phyloP scores from a whole-genome alignment of 805 yeast species.

The Candida pseudoglaebosa region DNA sequence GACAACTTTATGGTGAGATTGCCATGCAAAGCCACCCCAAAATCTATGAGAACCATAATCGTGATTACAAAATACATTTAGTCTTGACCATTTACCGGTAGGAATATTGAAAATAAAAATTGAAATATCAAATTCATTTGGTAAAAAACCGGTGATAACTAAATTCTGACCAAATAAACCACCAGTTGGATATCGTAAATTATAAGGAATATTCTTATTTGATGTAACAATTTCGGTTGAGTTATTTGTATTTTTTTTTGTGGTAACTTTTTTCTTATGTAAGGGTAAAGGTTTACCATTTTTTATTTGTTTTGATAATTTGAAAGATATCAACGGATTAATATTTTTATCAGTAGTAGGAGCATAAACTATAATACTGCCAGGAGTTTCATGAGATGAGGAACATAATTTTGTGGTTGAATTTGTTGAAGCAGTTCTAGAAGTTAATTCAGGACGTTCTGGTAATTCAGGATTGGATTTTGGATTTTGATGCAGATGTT shows the following conservation, averaged over 20 bases:
- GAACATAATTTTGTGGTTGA: not conserved
- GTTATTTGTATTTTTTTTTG: conserved; percentile 17
- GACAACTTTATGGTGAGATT: conserved; percentile 68
- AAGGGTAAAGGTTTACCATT: conserved; percentile 28
- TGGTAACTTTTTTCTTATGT: conserved; percentile 18
- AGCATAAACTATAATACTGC: conserved; percentile 27
- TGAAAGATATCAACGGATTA: conserved; percentile 35
- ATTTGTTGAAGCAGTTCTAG: not conserved
- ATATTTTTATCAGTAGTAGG: conserved; percentile 19
- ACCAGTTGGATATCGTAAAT: conserved; percentile 53
- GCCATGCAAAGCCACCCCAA: conserved; percentile 72
- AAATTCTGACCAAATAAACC: conserved; percentile 65
- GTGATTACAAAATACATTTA: conserved; percentile 52
- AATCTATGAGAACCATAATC: conserved; percentile 54
- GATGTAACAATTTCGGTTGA: conserved; percentile 3
- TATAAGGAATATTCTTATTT: conserved; percentile 38
- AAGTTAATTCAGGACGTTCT: conserved; percentile 1
- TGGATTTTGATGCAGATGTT: conserved; percentile 2
- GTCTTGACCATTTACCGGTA: conserved; percentile 60
- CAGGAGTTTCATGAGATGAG: conserved; percentile 17
- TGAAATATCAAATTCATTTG: conserved; percentile 44
- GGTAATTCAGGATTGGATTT: not conserved
- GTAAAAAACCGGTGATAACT: conserved; percentile 56
- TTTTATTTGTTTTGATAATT: conserved; percentile 29
- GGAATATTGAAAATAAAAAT: conserved; percentile 50